Conservation (phyloP, 2,329 filamentous ascomycete genomes). For the Pyricularia sp. region DNA sequence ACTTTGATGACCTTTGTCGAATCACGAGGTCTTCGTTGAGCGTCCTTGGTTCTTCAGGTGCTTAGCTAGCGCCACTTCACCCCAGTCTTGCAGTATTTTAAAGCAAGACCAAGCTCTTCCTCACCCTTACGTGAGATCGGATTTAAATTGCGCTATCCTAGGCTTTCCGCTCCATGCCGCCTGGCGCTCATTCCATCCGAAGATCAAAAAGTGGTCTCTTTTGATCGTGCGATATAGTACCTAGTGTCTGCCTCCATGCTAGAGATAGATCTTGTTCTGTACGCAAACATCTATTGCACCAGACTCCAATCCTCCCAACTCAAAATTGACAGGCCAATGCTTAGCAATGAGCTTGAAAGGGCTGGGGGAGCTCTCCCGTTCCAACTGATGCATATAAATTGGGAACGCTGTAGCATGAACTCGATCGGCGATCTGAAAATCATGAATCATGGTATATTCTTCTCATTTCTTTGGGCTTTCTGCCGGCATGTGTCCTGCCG, state of each 20-base stretch:
- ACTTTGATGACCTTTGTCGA: neutral
- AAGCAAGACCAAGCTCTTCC: neutral
- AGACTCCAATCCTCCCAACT: neutral
- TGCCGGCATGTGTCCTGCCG: neutral
- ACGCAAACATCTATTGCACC: neutral
- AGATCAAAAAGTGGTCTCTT: slow-evolving; percentile 10
- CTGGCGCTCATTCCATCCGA: slow-evolving; percentile 21
- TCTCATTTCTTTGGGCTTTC: neutral
- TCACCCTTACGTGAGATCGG: slow-evolving; percentile 11
- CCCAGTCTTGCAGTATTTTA: neutral
- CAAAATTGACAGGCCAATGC: neutral
- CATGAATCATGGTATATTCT: neutral
- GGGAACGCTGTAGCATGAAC: neutral
- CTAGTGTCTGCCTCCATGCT: neutral
- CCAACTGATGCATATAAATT: neutral
- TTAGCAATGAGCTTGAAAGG: neutral
- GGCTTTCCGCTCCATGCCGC: slow-evolving; percentile 15
- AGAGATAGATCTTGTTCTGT: neutral
- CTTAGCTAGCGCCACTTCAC: neutral
- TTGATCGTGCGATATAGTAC: neutral
- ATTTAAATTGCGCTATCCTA: slow-evolving; percentile 30
- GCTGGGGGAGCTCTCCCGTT: too few relatives aligned
- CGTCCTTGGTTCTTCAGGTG: neutral
- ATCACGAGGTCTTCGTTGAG: neutral
- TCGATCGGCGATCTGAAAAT: neutral